Base-by-base conservation (phyloP, 805 yeast species). In the Spathaspora girioi region DNA sequence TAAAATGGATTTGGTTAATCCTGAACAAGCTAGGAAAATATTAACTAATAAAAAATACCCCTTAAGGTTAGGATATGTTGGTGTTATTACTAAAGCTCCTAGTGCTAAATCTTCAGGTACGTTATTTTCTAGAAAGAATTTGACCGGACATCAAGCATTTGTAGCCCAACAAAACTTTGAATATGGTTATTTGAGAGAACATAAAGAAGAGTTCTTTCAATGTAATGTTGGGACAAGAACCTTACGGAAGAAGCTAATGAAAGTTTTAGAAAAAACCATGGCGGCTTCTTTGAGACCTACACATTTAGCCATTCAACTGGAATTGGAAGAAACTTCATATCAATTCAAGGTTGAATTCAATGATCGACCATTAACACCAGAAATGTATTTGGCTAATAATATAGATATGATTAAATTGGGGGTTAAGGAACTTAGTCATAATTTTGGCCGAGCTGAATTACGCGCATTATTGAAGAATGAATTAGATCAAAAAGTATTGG, bases 261-360 rank as follows among this genome's bases (percentile, higher is more conserved):
- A 79, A 53, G 94, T 93, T 9, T 77, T 94, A 58, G 99, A 94
- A 62, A 82, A 79, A 54, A 87, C 97, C 5, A 93, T 94, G 97
- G 89, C 97, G 1, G 79, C 80, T 48, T 88, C 96, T 1, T 76
- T 94, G 50, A 85, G 84, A 56, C 98, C 99, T 20, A 91, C 97
- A 12, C 89, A 90, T 49, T 76, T 80, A 45, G 78, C 92, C 6
- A 93, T 94, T 48, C 89, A 88, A 54, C 92, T 84, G 62, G 99
- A 94, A 67, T 78, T 92, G 43, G 99, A 96, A 65, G 99, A 96
- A 61, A 83, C 97, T 0, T 74, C 94, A 1, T 94, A 94, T 65
- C 84, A 86, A 64, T 94, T 90, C 73, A 94, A 94, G 66, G 99
- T 94, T 20, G 97, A 94, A 67, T 94, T 91, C 69, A 94, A 94